Base-by-base conservation (phyloP, 192 early-diverging fungal species). In the Dissophora ornata region DNA sequence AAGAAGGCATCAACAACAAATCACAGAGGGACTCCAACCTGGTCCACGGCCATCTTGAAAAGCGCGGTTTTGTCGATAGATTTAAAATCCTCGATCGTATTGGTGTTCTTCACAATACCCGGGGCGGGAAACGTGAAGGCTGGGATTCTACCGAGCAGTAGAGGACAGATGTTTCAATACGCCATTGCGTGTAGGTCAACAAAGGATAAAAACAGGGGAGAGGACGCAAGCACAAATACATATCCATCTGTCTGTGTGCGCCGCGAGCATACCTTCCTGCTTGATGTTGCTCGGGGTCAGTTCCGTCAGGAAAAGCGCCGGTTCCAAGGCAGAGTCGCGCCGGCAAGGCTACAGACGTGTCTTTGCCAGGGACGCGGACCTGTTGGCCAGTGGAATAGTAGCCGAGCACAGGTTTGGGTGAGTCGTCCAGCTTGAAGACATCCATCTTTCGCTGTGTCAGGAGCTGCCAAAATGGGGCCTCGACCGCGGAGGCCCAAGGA, bases 81-180 rank as follows among this genome's bases (percentile, higher is more conserved):
- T 67, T 92, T 94, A 71, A 97, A 99, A 45, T 95, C 95, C 63
- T 97, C 95, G 7, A 98, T 82, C 1, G 97, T 98, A 78, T 99
- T 99, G 29, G 95, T 96, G 81, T 98, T 99, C 61, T 86, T 81
- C 33, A 99, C 73, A 2, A 63, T 63, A 1, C 90, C 94, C 29
- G 81, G 78, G 12, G 79, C 81, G 12, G 70, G 79, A 75, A 73
- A 79, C 6, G 84, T 65, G 28, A 81, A 79, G 9, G 85, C 65
- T 24, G 85, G 82, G 10, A 68, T 69, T n/a, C 73, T 77, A 46
- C 25, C 1, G 24, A 16, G 25, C 1, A 57, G 5, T 13, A 9
- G 6, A 38, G 11, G 9, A 38, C 6, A 42, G n/a, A 24, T n/a
- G n/a, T n/a, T n/a, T n/a, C n/a, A n/a, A n/a, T n/a, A n/a, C n/a